A percentile compares a stretch with the other conserved stretches of the same genome.
Conservation (phyloP, 1,284 basidiomycete genomes). For the Sanguinoderma infundibulare region DNA sequence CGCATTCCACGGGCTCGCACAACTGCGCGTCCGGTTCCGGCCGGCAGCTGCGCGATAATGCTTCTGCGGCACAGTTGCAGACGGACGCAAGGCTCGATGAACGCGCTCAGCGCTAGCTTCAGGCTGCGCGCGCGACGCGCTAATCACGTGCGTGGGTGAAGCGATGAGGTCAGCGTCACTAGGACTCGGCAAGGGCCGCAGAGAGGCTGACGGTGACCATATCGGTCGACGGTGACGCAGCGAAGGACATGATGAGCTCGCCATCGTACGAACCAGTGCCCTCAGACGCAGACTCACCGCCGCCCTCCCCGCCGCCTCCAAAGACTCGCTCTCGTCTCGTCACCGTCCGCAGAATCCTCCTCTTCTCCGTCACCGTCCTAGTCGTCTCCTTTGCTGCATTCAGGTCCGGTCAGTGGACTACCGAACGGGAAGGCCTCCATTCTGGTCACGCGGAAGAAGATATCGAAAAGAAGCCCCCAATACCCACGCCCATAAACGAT, state of each 20-base stretch:
- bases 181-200: constrained; percentile 16
- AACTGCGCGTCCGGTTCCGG: not conserved
- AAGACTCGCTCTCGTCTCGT: constrained; percentile 20
- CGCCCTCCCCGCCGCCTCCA: constrained; percentile 7
- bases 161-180: constrained; percentile 25
- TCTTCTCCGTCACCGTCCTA: constrained; percentile 40
- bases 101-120: not conserved
- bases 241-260: constrained; percentile 15
- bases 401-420: constrained; percentile 51
- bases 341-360: constrained; percentile 25
- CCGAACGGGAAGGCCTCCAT: constrained; percentile 20
- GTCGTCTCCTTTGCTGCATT: constrained; percentile 46
- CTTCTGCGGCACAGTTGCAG: not conserved
- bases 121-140: constrained; percentile 16
- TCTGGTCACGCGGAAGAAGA: constrained; percentile 24
- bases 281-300: constrained; percentile 23
- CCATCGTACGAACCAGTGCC: constrained; percentile 36
- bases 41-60: not conserved
- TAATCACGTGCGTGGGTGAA: constrained; percentile 16
- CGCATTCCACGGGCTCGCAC: not conserved
- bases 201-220: constrained; percentile 8
- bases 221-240: constrained; percentile 9
- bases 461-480: constrained; percentile 9
- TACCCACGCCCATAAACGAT: constrained; percentile 20
- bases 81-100: not conserved